Evolutionary conservation across 2,329 filamentous ascomycete genomes (phyloP).

Genomic region (Diaporthe eres): DNA sequence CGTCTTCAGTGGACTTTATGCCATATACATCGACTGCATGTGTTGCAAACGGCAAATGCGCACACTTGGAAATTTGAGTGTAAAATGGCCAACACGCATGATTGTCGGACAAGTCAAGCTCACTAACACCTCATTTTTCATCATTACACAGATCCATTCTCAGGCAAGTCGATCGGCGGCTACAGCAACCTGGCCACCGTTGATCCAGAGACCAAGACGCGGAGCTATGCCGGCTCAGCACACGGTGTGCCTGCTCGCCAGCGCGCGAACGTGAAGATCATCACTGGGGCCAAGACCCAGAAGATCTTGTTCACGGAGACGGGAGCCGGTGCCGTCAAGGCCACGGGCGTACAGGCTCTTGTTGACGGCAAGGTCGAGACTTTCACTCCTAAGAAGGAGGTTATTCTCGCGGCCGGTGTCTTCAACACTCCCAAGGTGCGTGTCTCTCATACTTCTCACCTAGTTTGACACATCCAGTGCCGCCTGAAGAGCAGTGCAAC

Average conservation of each 20-base stretch:
- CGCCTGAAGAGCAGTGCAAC: neutral
- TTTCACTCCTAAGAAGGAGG: conserved; percentile 38
- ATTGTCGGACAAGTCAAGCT: neutral
- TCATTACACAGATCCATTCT: conserved; percentile 44
- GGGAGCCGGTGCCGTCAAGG: conserved; percentile 26
- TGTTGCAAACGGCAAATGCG: neutral
- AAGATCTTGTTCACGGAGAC: conserved; percentile 41
- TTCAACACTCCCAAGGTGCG: conserved; percentile 43
- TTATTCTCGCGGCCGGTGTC: conserved; percentile 43
- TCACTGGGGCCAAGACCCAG: conserved; percentile 39
- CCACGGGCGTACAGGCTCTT: conserved; percentile 40
- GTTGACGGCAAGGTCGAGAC: conserved; percentile 41
- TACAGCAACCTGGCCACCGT: conserved; percentile 45
- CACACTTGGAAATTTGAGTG: neutral
- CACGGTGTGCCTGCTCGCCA: conserved; percentile 41
- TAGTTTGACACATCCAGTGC: neutral
- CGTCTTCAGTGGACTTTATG: neutral
- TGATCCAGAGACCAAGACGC: conserved; percentile 43
- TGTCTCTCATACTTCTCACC: neutral
- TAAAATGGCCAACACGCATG: neutral
- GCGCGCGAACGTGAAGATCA: conserved; percentile 42
- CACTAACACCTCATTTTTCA: neutral
- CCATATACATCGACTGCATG: neutral
- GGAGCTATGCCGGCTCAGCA: conserved; percentile 45
- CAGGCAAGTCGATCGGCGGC: conserved; percentile 44